Base-by-base conservation (phyloP, 208 protist species). In the Ichthyophonus hoferi region DNA sequence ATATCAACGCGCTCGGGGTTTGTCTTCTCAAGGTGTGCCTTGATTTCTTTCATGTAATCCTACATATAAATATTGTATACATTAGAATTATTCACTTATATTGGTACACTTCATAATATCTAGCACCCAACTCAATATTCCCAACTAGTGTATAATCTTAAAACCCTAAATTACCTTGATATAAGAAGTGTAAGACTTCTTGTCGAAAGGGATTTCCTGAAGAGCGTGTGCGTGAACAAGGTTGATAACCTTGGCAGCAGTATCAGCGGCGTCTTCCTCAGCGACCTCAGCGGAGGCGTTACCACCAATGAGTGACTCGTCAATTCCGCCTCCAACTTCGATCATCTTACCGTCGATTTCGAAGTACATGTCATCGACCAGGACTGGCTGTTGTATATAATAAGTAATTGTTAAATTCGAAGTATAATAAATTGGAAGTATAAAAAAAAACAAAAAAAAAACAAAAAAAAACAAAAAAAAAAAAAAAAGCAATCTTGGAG, bases 291-390 rank as follows among this genome's bases (percentile, higher is more conserved):
- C 87, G 14, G 87, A 90, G n/a, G 87, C 87, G 40, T 90, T 90
- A 58, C 79, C 87, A 76, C 87, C 87, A 31, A 90, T 86, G 1
- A 90, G 79, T n/a, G 87, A 90, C 35, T 90, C 87, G 76, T 90
- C 87, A 37, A 90, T 90, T 34, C 79, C 87, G 1, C 42, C 79
- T 1, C 34, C 37, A 85, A 90, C 87, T n/a, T 37, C 37, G 33
- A 90, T 86, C 2, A 41, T 79, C 14, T 77, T 35, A 38, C 82
- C 82, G 40, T 43, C 42, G 40, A 37, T 24, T 31, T 86, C 42
- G n/a, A 42, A 84, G 14, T 42, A 67, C n/a, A 86, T 50, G 33
- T 58, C 40, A 58, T 86, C 82, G 2, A 7, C 42, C 1, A 50
- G 37, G 2, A 34, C 24, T 1, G 33, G 31, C 1, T 86, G 34